A percentile compares a stretch with the other conserved stretches of the same genome.
phyloP scores from a whole-genome alignment of 495 filamentous ascomycete species.

The Neurospora africana region DNA sequence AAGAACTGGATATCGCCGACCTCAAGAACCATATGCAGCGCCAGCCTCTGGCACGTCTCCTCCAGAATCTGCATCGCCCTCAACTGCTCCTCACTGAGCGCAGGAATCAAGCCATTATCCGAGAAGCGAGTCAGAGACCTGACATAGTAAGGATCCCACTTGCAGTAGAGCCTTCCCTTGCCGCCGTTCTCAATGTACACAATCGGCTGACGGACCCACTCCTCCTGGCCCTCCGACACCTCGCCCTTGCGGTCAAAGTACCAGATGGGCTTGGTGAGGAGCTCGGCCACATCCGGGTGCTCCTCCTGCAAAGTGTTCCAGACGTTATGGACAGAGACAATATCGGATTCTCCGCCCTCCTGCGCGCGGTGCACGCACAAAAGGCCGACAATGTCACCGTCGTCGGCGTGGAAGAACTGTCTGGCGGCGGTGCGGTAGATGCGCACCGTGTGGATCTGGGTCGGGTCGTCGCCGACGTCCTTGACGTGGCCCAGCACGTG shows the following conservation, averaged over 20 bases:
- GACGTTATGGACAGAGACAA: conserved; percentile 68
- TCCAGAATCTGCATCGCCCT: conserved; percentile 58
- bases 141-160: conserved; percentile 76
- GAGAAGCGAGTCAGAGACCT: conserved; percentile 57
- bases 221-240: conserved; percentile 59
- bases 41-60: conserved; percentile 49
- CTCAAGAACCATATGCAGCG: conserved; percentile 68
- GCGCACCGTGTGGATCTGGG: conserved; percentile 68
- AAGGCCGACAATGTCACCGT: conserved; percentile 73
- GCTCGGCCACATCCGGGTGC: conserved; percentile 68
- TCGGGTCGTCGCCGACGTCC: conserved; percentile 74
- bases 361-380: conserved; percentile 70
- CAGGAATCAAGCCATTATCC: conserved; percentile 53
- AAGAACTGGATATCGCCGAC: conserved; percentile 75
- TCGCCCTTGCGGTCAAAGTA: conserved; percentile 95
- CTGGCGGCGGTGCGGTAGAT: conserved; percentile 85
- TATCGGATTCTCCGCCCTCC: conserved; percentile 77
- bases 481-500: conserved; percentile 89
- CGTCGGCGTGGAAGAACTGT: conserved; percentile 72
- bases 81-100: conserved; percentile 50
- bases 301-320: conserved; percentile 69
- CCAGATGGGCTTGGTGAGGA: conserved; percentile 69
- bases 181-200: conserved; percentile 56
- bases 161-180: conserved; percentile 38
- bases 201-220: conserved; percentile 62